Evolutionary conservation across 2,329 filamentous ascomycete genomes (phyloP), one percentile per base, ranked within the genome.

Genomic region (Gnomoniopsis sp.): DNA sequence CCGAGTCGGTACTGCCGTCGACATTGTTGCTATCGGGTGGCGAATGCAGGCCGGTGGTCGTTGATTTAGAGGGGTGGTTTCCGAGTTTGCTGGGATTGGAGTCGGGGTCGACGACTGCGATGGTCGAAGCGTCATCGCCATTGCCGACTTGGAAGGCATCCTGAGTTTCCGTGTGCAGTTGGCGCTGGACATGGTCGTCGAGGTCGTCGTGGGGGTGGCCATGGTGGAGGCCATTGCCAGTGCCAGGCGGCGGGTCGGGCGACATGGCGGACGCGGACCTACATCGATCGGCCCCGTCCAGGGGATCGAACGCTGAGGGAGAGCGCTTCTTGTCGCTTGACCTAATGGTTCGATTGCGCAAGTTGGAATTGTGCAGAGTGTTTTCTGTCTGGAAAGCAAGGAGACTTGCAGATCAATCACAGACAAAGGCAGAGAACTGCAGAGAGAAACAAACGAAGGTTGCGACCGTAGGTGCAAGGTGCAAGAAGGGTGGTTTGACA

Each of bases 131-230:
- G 54, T 64, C 52, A 56, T 59, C 57, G 68, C 80, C 80, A 72
- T 85, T 86, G 69, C 81, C 86, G 66, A 87, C 83, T 53, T 85
- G 85, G 38, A 84, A 85, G 62, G 84, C 87, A 68, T 86, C 79
- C 55, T 87, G 72, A 65, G 82, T 82, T 60, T 71, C n/a, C 74
- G 30, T 76, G 72, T 62, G 78, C 75, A 50, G 72, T 68, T 63
- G 70, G 71, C 59, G 74, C 69, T 58, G 68, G 65, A 62, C 64
- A 67, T 52, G 51, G 49, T 59, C 26, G 52, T 38, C 51, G 33
- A 23, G 47, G 10, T 46, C 49, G 59, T 21, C 41, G 51, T 57
- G 57, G 52, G 57, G 47, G 57, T 56, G 55, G 54, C 59, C 65
- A 60, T 62, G 53, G 49, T 46, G 43, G 43, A 46, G 43, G 43